Percentiles rank a stretch among this genome's conserved stretches.
phyloP scores from a whole-genome alignment of 306 rosid genomes.

The Lagenaria siceraria region DNA sequence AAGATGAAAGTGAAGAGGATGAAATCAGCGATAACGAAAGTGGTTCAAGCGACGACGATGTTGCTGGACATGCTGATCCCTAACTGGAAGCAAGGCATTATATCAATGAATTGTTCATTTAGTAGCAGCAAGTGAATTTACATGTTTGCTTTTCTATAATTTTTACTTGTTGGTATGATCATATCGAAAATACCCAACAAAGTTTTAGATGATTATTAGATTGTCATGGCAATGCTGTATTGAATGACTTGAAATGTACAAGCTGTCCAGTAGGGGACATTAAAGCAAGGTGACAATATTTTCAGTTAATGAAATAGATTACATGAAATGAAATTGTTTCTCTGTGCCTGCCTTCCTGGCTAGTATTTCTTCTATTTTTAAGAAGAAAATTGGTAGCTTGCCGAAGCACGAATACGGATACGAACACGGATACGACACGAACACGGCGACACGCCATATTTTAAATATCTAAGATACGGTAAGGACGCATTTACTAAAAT shows the following conservation, averaged over 20 bases:
- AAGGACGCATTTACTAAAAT: too few species aligned
- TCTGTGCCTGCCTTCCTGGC: neutral
- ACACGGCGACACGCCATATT: too few species aligned
- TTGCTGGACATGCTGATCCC: slow-evolving; percentile 85
- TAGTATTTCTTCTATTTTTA: neutral
- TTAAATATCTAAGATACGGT: too few species aligned
- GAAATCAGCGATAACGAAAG: slow-evolving; percentile 64
- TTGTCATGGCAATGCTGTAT: neutral
- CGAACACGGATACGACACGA: too few species aligned
- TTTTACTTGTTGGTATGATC: neutral
- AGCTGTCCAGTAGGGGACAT: neutral
- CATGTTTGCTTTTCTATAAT: slow-evolving; percentile 16
- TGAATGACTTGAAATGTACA: neutral
- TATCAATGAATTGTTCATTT: slow-evolving; percentile 6
- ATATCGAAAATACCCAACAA: neutral
- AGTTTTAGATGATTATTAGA: neutral
- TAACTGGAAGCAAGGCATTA: slow-evolving; percentile 1
- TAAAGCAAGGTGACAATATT: neutral
- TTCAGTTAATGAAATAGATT: neutral
- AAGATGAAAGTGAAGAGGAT: slow-evolving; percentile 63
- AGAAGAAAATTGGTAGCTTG: too few species aligned
- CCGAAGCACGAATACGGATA: too few species aligned
- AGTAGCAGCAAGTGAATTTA: slow-evolving; percentile 25
- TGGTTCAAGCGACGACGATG: slow-evolving; percentile 70
- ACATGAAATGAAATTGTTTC: neutral